Percentiles rank a stretch among this genome's conserved stretches.
phyloP scores from a whole-genome alignment of 805 yeast species.

The Wickerhamomyces subpelliculosus region DNA sequence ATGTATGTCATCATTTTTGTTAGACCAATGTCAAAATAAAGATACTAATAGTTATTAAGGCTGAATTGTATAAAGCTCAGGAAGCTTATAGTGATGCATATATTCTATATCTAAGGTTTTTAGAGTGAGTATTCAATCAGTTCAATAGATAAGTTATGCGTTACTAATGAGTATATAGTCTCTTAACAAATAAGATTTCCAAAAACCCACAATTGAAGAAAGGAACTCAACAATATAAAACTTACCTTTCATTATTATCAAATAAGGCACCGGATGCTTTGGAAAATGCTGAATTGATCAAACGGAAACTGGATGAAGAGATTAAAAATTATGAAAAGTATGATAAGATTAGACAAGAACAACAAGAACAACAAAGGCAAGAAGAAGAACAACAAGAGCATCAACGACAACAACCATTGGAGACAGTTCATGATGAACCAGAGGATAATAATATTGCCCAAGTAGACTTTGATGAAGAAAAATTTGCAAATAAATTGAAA shows the following conservation, averaged over 20 bases:
- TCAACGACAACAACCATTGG: background rate
- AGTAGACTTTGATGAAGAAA: slow-evolving; percentile 14
- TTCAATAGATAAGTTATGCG: too few relatives aligned
- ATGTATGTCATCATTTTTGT: slow-evolving; percentile 21
- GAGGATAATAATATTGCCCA: too few relatives aligned
- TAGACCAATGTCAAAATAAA: background rate
- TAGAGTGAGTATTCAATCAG: slow-evolving; percentile 36
- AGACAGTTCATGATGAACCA: too few relatives aligned
- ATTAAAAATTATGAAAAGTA: slow-evolving; percentile 21
- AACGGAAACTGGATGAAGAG: slow-evolving; percentile 24
- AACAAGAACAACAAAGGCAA: slow-evolving; percentile 5
- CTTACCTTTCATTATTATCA: slow-evolving; percentile 14
- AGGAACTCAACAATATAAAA: slow-evolving; percentile 11
- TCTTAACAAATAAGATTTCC: slow-evolving; percentile 40
- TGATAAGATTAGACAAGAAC: slow-evolving; percentile 18
- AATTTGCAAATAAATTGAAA: slow-evolving; percentile 11
- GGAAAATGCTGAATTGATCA: slow-evolving; percentile 19
- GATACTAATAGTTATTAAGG: slow-evolving; percentile 20
- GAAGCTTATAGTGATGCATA: slow-evolving; percentile 44
- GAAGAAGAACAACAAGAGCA: background rate
- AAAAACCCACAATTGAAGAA: slow-evolving; percentile 37
- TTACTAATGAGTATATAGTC: slow-evolving; percentile 5
- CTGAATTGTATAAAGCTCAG: slow-evolving; percentile 36
- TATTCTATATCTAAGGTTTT: slow-evolving; percentile 48
- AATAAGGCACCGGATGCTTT: slow-evolving; percentile 16